phyloP scores from a whole-genome alignment of 148 eudicot genomes.

The Vaccinium vitisidaea region DNA sequence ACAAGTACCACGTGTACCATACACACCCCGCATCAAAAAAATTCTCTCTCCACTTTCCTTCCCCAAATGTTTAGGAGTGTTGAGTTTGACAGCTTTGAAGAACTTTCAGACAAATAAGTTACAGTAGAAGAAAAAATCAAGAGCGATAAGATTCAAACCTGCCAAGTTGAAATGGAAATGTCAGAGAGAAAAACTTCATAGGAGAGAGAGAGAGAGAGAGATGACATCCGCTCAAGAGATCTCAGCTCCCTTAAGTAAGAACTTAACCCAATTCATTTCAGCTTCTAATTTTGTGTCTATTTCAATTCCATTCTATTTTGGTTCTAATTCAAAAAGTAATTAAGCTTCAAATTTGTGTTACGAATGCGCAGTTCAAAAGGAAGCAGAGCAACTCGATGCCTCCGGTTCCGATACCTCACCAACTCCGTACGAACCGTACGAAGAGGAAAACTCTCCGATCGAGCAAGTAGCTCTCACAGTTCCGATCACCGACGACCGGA shows the following conservation, averaged over 20 bases:
- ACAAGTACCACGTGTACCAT: too few relatives aligned
- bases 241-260: constrained; percentile 46
- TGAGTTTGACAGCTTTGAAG: too few relatives aligned
- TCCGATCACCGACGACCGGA: constrained; percentile 66
- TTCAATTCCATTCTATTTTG: not conserved
- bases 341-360: not conserved
- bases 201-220: not conserved
- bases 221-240: constrained; percentile 34
- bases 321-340: too few relatives aligned
- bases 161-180: not conserved
- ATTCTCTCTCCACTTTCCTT: too few relatives aligned
- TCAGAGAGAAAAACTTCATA: not conserved
- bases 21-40: too few relatives aligned
- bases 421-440: not conserved
- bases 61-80: too few relatives aligned
- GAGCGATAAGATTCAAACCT: not conserved
- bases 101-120: too few relatives aligned
- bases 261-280: not conserved
- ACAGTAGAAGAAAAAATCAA: not conserved
- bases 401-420: constrained; percentile 9
- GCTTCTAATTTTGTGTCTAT: not conserved
- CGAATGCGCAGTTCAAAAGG: constrained; percentile 28
- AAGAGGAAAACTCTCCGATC: constrained; percentile 43
- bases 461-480: constrained; percentile 87
- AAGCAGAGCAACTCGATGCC: constrained; percentile 4